A percentile compares a stretch with the other conserved stretches of the same genome.
These are phyloP conservation scores for Polychaeton citri DNA, from an alignment of 2,329 filamentous ascomycete genomes.

Conservation along the genomic window DNA sequence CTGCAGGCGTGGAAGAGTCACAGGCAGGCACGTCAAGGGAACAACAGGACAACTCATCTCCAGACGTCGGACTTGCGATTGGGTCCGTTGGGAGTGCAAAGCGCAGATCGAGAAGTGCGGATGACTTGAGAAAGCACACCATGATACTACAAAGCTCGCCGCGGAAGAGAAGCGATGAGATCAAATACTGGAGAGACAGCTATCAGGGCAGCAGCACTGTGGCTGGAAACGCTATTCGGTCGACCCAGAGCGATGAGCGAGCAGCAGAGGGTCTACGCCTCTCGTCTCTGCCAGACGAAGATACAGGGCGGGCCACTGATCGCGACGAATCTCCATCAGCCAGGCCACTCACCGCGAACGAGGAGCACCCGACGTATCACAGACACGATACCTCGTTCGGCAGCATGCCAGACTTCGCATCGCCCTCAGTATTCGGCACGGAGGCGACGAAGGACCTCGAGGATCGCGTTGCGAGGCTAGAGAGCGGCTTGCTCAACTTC, in stretches of 20 bases:
- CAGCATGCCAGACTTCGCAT: constrained; percentile 1
- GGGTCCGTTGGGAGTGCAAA: constrained; percentile 12
- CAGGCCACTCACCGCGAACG: not conserved
- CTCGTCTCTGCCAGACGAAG: not conserved
- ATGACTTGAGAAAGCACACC: constrained; percentile 14
- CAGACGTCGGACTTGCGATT: constrained; percentile 7
- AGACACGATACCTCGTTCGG: not conserved
- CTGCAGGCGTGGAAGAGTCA: not conserved
- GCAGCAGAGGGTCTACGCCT: not conserved
- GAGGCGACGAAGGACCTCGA: constrained; percentile 18
- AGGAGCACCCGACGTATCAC: not conserved
- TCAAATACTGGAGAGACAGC: constrained; percentile 23
- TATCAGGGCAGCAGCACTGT: constrained; percentile 8
- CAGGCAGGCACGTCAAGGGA: not conserved
- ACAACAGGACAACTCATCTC: constrained; percentile 2
- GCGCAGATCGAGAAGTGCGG: constrained; percentile 21
- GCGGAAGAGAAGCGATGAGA: constrained; percentile 22
- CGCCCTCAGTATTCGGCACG: constrained; percentile 5
- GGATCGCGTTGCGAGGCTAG: constrained; percentile 21
- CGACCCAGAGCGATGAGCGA: no score
- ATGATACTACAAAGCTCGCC: constrained; percentile 8
- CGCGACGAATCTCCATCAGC: not conserved
- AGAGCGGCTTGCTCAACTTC: constrained; percentile 20
- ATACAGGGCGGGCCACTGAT: not conserved
- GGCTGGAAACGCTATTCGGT: not conserved